These are phyloP conservation scores for Limonium bicolor DNA, from an alignment of 148 eudicot genomes.

Conservation along the genomic window DNA sequence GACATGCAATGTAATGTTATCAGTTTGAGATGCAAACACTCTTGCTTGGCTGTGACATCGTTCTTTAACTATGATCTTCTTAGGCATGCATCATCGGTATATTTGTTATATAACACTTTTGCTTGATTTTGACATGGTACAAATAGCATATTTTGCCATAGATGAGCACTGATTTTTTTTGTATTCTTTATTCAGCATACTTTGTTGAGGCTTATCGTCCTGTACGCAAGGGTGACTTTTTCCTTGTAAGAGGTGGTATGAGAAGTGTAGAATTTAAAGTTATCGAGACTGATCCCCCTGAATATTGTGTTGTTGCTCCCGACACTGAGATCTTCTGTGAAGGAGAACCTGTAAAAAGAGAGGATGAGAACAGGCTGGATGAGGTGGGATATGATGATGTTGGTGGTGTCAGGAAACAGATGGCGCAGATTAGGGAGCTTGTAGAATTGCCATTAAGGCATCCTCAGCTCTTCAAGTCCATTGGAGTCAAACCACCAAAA, in stretches of 20 bases:
- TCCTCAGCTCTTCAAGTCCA: constrained; percentile 79
- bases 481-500: constrained; percentile 89
- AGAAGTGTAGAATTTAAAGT: constrained; percentile 82
- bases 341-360: constrained; percentile 78
- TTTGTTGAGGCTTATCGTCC: constrained; percentile 83
- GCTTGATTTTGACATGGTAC: too few species aligned
- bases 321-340: constrained; percentile 87
- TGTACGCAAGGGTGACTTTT: constrained; percentile 63
- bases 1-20: too few species aligned
- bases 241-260: constrained; percentile 91
- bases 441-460: constrained; percentile 80
- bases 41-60: too few species aligned
- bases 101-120: too few species aligned
- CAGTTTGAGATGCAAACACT: too few species aligned
- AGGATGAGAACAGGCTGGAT: constrained; percentile 72
- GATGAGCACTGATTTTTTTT: background rate
- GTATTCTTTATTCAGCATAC: constrained; percentile 39
- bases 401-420: constrained; percentile 87
- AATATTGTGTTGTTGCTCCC: constrained; percentile 87
- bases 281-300: constrained; percentile 77
- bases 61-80: too few species aligned
- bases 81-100: too few species aligned
- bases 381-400: constrained; percentile 96
- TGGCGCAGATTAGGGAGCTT: constrained; percentile 86
- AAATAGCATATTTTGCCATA: too few species aligned